A percentile compares a stretch with the other conserved stretches of the same genome.
Conservation (phyloP, 345 rosid genomes). For the Arabis alpina region DNA sequence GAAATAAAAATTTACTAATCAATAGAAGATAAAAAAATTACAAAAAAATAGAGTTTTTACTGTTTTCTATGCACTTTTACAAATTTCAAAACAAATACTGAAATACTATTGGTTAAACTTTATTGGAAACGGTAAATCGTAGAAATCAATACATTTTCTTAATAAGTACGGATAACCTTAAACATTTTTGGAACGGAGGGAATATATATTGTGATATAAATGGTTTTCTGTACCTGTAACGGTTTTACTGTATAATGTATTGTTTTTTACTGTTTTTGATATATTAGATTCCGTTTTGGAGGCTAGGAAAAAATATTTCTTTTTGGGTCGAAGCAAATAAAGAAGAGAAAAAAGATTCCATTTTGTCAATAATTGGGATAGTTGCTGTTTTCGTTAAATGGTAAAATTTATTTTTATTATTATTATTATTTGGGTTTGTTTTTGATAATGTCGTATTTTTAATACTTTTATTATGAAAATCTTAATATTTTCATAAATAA, state of each 20-base stretch:
- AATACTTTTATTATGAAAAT: not conserved
- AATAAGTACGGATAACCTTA: too few species aligned
- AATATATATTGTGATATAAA: not conserved
- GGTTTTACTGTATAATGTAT: not conserved
- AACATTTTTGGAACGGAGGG: too few species aligned
- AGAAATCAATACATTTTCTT: too few species aligned
- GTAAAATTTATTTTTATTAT: not conserved
- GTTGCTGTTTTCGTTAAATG: constrained; percentile 17
- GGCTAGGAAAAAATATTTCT: constrained; percentile 18
- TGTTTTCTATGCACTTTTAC: too few species aligned
- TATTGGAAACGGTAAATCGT: too few species aligned
- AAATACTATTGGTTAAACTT: too few species aligned
- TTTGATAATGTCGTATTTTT: not conserved
- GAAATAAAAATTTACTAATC: not conserved
- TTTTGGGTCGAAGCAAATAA: constrained; percentile 10
- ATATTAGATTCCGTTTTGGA: constrained; percentile 25
- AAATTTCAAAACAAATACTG: too few species aligned
- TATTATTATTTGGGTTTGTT: not conserved
- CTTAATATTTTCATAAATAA: not conserved
- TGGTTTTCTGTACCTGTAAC: not conserved
- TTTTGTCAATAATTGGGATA: constrained; percentile 2
- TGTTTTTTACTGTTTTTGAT: not conserved
- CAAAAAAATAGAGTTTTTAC: too few species aligned
- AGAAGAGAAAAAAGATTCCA: not conserved
- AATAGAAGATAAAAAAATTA: too few species aligned